A percentile compares a stretch with the other conserved stretches of the same genome.
Evolutionary conservation across 495 filamentous ascomycete species (phyloP).

Genomic region (Aspergillus hancockii): DNA sequence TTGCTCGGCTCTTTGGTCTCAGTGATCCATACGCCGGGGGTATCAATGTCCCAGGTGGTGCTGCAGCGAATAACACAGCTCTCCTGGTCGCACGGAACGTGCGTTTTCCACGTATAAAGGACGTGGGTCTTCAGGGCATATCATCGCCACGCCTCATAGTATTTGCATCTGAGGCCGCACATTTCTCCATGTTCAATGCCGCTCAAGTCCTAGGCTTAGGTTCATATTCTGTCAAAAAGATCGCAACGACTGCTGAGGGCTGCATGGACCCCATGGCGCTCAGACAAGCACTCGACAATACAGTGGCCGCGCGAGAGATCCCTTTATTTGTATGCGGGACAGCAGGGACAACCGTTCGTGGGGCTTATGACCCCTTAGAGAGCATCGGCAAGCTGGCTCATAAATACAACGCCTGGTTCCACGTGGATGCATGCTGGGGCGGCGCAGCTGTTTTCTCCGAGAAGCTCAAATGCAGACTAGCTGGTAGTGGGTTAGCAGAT

Average conservation of each 20-base stretch:
- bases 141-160: neutral
- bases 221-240: neutral
- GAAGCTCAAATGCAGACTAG: neutral
- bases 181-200: neutral
- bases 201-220: neutral
- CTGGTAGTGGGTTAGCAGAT: neutral
- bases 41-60: neutral
- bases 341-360: neutral
- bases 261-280: neutral
- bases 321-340: neutral
- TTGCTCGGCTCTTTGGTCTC: neutral
- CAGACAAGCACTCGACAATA: neutral
- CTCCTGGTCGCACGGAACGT: neutral
- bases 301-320: neutral
- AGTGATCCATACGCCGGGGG: neutral
- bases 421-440: conserved; percentile 2
- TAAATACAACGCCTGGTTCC: conserved; percentile 1
- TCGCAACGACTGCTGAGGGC: neutral
- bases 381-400: neutral
- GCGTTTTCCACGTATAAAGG: neutral
- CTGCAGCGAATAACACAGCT: neutral
- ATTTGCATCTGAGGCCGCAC: neutral
- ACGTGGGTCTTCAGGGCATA: neutral
- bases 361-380: neutral
- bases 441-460: neutral